Conservation (phyloP, 768 basidiomycete genomes). For the Neoboletus magnificus region DNA sequence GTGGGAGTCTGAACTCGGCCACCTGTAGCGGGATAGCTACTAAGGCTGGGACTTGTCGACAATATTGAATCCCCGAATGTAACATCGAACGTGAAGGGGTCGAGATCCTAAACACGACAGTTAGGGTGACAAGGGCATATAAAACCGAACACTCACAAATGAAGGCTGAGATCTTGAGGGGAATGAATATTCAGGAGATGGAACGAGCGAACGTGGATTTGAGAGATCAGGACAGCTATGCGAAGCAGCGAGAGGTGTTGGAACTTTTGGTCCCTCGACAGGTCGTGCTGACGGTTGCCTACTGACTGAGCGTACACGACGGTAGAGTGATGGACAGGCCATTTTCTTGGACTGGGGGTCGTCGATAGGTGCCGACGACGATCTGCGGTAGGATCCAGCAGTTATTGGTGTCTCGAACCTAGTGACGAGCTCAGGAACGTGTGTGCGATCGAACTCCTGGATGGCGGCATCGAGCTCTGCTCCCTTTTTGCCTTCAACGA, state of each 20-base stretch:
- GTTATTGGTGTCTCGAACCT: constrained; percentile 74
- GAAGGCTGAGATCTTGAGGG: constrained; percentile 42
- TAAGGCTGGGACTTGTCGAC: constrained; percentile 12
- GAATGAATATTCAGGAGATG: constrained; percentile 28
- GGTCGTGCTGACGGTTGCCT: constrained; percentile 18
- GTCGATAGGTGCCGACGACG: constrained; percentile 57
- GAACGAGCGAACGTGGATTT: constrained; percentile 33
- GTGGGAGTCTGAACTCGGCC: constrained; percentile 28
- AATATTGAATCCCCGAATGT: constrained; percentile 31
- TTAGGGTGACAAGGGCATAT: constrained; percentile 4
- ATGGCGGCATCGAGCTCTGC: constrained; percentile 58
- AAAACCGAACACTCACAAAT: constrained; percentile 42
- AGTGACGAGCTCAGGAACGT: constrained; percentile 60
- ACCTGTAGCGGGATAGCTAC: constrained; percentile 21
- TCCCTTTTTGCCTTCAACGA: constrained; percentile 67
- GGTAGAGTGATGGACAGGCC: constrained; percentile 20
- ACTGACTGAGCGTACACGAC: constrained; percentile 24
- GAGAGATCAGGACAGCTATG: constrained; percentile 32
- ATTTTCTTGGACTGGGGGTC: constrained; percentile 36
- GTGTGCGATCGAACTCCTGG: constrained; percentile 52
- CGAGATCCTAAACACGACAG: constrained; percentile 22
- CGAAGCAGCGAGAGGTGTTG: constrained; percentile 10
- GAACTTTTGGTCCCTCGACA: not conserved
- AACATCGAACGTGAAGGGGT: constrained; percentile 28
- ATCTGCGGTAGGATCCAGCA: constrained; percentile 64